A percentile compares a stretch with the other conserved stretches of the same genome.
Evolutionary conservation across 2,329 filamentous ascomycete species (phyloP).

Genomic region (Albifimbria verrucaria): DNA sequence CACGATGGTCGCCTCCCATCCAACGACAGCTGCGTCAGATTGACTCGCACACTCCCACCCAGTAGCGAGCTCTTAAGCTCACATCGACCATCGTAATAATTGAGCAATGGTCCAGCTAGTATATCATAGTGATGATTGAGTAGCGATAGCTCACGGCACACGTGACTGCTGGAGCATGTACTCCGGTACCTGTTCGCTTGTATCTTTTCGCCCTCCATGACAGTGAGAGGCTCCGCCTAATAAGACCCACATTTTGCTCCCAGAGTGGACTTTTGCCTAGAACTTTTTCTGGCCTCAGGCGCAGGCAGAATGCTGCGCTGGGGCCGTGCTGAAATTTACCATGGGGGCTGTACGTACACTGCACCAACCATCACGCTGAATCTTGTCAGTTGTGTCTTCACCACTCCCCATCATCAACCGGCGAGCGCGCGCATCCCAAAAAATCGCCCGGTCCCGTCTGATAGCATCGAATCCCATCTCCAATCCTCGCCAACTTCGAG

Average conservation of each 20-base stretch:
- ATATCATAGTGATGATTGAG: no score
- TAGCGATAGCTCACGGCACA: no score
- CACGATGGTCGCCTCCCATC: no score
- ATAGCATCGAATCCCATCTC: slow-evolving; percentile 58
- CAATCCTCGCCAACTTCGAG: slow-evolving; percentile 48
- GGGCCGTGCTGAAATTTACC: slow-evolving; percentile 43
- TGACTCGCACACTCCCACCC: no score
- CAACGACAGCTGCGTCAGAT: no score
- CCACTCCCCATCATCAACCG: slow-evolving; percentile 49
- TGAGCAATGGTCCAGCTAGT: no score
- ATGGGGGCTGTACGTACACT: slow-evolving; percentile 31
- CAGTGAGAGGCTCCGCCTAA: neutral
- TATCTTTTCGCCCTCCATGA: no score
- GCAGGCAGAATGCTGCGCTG: slow-evolving; percentile 20
- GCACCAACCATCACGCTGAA: slow-evolving; percentile 47
- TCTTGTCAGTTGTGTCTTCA: slow-evolving; percentile 50
- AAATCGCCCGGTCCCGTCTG: slow-evolving; percentile 58
- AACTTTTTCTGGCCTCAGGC: neutral
- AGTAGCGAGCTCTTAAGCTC: no score
- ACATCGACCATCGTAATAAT: no score
- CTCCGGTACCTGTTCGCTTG: no score
- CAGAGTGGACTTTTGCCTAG: neutral
- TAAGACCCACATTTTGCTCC: neutral
- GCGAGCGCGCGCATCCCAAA: slow-evolving; percentile 59
- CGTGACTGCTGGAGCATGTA: no score